Conservation (phyloP, 768 basidiomycete genomes). For the Rubroboletus satanas region DNA sequence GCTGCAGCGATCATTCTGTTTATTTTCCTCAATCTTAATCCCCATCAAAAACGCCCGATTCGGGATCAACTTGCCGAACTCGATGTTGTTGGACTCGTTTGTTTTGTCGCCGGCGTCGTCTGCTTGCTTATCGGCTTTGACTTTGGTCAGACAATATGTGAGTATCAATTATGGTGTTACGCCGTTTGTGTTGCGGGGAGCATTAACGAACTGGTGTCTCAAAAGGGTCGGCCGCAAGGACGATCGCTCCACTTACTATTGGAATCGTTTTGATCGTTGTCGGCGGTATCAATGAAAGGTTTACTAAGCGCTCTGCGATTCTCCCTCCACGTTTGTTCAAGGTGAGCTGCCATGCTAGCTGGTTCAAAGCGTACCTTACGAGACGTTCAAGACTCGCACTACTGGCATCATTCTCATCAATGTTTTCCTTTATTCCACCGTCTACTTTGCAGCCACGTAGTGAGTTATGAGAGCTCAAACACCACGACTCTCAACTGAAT, state of each 20-base stretch:
- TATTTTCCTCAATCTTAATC: constrained; percentile 77
- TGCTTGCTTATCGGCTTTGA: constrained; percentile 71
- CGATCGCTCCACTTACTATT: constrained; percentile 59
- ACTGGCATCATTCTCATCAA: constrained; percentile 57
- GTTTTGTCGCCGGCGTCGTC: constrained; percentile 64
- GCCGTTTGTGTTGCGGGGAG: neutral
- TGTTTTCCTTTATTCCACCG: constrained; percentile 58
- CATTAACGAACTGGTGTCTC: neutral
- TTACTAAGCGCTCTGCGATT: constrained; percentile 64
- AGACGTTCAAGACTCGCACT: constrained; percentile 56
- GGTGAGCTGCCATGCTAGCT: constrained; percentile 31
- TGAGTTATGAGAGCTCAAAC: constrained; percentile 6
- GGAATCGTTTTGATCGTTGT: constrained; percentile 51
- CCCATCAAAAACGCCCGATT: constrained; percentile 56
- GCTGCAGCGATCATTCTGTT: constrained; percentile 59
- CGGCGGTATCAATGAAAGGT: constrained; percentile 55
- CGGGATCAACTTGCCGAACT: constrained; percentile 60
- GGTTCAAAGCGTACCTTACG: neutral
- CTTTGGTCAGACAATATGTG: constrained; percentile 63
- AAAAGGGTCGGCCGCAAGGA: constrained; percentile 54
- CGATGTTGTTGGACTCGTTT: constrained; percentile 64
- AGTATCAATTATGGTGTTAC: constrained; percentile 20
- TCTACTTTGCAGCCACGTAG: constrained; percentile 50
- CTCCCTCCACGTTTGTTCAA: constrained; percentile 73
- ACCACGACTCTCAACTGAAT: neutral